Percentiles rank a stretch among this genome's conserved stretches.
Conservation (phyloP, 139 green algal genomes). For the Klebsormidium nitens region DNA sequence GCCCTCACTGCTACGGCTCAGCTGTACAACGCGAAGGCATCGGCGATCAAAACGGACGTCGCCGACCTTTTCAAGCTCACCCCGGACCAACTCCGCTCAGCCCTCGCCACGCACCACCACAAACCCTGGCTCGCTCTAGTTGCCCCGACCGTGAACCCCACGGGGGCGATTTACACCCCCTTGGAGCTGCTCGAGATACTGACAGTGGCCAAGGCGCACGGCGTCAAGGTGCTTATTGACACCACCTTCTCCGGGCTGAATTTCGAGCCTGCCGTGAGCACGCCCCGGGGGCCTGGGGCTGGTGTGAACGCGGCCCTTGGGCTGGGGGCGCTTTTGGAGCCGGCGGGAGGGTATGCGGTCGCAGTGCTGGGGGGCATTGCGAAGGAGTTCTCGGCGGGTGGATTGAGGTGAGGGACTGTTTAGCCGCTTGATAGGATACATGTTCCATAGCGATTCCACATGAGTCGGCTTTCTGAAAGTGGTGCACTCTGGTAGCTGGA, state of each 20-base stretch:
- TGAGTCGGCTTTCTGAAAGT: too few relatives aligned
- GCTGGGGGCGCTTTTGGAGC: too few relatives aligned
- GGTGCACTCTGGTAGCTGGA: too few relatives aligned
- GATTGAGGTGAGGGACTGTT: too few relatives aligned
- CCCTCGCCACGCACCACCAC: too few relatives aligned
- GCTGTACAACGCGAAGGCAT: neutral
- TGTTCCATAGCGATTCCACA: too few relatives aligned
- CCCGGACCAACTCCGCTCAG: slow-evolving; percentile 5
- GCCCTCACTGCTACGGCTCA: slow-evolving; percentile 9
- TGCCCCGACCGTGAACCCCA: slow-evolving; percentile 22
- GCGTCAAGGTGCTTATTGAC: slow-evolving; percentile 18
- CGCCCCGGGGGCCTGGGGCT: too few relatives aligned
- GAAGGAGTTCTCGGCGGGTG: slow-evolving; percentile 22
- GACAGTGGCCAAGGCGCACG: neutral
- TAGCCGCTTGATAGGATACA: too few relatives aligned
- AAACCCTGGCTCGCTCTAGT: slow-evolving; percentile 29
- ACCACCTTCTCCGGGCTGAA: slow-evolving; percentile 13
- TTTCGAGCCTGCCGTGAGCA: too few relatives aligned
- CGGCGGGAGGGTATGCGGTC: slow-evolving; percentile 23
- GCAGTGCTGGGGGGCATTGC: slow-evolving; percentile 17
- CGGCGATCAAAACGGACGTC: neutral
- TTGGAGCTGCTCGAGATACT: slow-evolving; percentile 7
- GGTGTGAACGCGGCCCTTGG: too few relatives aligned
- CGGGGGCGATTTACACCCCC: slow-evolving; percentile 16
- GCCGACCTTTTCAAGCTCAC: slow-evolving; percentile 8